Conservation (phyloP, 1,284 basidiomycete genomes). For the Heterobasidion irregulare region DNA sequence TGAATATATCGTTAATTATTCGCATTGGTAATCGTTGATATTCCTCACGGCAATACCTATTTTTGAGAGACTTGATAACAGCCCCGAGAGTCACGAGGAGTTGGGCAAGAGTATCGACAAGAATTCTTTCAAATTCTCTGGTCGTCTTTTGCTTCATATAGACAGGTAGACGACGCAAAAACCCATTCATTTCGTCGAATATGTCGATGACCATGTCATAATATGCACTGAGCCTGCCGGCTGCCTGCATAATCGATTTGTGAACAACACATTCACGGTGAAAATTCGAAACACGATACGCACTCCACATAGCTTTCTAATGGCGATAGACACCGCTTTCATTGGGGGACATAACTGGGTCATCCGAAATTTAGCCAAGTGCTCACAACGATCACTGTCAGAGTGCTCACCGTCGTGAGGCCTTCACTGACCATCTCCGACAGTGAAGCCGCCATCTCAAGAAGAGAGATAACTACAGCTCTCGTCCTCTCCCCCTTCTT, state of each 20-base stretch:
- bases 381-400: no score
- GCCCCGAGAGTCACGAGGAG: neutral
- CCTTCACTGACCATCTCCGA: neutral
- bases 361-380: no score
- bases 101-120: neutral
- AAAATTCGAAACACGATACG: neutral
- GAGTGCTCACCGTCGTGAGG: no score
- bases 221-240: neutral
- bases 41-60: no score
- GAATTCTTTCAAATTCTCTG: neutral
- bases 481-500: neutral
- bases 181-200: neutral
- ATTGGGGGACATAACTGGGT: no score
- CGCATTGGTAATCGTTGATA: no score
- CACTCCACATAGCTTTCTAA: neutral
- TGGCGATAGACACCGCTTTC: neutral
- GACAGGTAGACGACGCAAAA: neutral
- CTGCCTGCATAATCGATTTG: neutral
- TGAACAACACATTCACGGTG: neutral
- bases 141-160: neutral
- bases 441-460: neutral
- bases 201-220: neutral
- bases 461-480: neutral
- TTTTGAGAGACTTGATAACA: neutral
- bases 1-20: neutral